A percentile compares a stretch with the other conserved stretches of the same genome.
Evolutionary conservation across 108 stramenopile genomes (phyloP).

Genomic region (Nitzschia putrida): DNA sequence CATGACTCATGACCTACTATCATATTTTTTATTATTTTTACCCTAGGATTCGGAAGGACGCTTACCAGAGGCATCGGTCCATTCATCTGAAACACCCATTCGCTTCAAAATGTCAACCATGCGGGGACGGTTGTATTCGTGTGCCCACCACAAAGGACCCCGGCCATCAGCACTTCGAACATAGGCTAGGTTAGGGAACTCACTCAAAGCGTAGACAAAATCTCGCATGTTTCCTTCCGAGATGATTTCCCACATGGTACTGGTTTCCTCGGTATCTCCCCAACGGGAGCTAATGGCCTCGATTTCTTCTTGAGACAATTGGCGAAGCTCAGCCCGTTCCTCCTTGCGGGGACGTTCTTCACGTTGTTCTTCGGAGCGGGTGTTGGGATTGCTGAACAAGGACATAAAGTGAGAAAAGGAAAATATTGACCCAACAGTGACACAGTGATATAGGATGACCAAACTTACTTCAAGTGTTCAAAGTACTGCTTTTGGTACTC

Average conservation of each 20-base stretch:
- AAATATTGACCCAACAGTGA: neutral
- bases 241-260: slow-evolving; percentile 71
- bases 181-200: slow-evolving; percentile 62
- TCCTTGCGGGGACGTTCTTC: slow-evolving; percentile 9
- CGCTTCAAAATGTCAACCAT: slow-evolving; percentile 69
- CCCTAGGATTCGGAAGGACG: neutral
- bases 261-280: slow-evolving; percentile 69
- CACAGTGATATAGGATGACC: neutral
- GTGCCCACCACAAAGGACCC: slow-evolving; percentile 88
- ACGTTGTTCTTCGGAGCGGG: neutral
- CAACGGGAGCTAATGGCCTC: slow-evolving; percentile 67
- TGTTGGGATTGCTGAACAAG: neutral
- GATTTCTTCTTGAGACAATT: slow-evolving; percentile 52
- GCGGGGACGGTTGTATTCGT: slow-evolving; percentile 63
- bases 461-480: slow-evolving; percentile 67
- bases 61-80: slow-evolving; percentile 65
- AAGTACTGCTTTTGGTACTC: slow-evolving; percentile 84
- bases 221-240: slow-evolving; percentile 40
- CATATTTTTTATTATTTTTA: neutral
- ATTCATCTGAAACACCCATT: slow-evolving; percentile 65
- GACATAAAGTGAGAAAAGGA: neutral
- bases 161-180: slow-evolving; percentile 62
- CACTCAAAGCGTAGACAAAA: slow-evolving; percentile 42
- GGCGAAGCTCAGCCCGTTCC: slow-evolving; percentile 4
- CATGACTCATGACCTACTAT: too few relatives aligned